Conservation (phyloP, 2,329 filamentous ascomycete species). For the Trichoderma guizhouense region DNA sequence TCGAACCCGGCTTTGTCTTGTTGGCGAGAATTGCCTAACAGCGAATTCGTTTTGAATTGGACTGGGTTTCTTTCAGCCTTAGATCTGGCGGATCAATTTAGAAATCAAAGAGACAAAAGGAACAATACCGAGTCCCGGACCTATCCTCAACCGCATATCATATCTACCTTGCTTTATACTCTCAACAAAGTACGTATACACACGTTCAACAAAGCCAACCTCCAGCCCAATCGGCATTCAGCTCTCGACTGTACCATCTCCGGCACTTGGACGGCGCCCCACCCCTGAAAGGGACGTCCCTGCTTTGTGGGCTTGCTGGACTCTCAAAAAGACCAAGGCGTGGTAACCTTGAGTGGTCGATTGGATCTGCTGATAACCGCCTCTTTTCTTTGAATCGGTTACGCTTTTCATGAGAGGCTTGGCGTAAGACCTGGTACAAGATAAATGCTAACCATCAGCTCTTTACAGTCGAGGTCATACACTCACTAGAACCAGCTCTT, state of each 20-base stretch:
- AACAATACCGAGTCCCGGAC: neutral
- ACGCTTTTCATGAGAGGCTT: neutral
- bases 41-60: neutral
- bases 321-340: neutral
- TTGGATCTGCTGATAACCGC: conserved; percentile 2
- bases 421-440: neutral
- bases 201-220: neutral
- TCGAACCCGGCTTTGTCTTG: neutral
- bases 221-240: neutral
- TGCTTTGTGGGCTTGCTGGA: conserved; percentile 5
- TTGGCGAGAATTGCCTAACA: neutral
- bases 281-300: neutral
- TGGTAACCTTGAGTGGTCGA: neutral
- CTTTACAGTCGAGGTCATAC: neutral
- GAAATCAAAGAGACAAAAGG: neutral
- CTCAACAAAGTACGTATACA: conserved; percentile 9
- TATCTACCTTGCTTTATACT: neutral
- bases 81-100: neutral
- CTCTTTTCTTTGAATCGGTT: conserved; percentile 4
- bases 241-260: neutral
- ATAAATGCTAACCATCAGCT: conserved; percentile 6
- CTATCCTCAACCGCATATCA: neutral
- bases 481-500: neutral
- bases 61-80: neutral
- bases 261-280: neutral